phyloP scores from a whole-genome alignment of 257 asterid genomes.

The Solanum habrochaites region DNA sequence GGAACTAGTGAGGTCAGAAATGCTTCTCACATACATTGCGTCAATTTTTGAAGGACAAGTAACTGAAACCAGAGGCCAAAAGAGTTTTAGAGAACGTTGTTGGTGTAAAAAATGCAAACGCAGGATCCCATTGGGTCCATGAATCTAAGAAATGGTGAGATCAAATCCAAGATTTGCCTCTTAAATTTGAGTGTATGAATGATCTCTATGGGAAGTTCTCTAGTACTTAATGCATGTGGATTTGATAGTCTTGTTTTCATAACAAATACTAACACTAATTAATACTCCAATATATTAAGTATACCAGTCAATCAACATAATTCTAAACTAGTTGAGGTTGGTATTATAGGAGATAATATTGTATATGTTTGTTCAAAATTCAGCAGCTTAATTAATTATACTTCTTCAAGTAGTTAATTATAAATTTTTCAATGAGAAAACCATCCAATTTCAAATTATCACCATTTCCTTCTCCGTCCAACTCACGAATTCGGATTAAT shows the following conservation, averaged over 20 bases:
- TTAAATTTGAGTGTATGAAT: background rate
- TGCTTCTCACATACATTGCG: background rate
- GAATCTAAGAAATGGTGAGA: background rate
- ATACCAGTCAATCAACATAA: no score
- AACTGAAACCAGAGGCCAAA: background rate
- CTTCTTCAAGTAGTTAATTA: no score
- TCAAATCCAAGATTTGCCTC: background rate
- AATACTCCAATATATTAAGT: no score
- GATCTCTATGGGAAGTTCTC: background rate
- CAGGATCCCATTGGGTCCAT: background rate
- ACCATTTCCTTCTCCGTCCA: no score
- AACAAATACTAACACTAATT: background rate
- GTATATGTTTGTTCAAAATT: background rate
- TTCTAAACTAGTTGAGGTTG: no score
- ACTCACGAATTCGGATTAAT: no score
- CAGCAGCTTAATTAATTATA: no score
- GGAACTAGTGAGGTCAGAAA: slow-evolving; percentile 38
- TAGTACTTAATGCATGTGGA: background rate
- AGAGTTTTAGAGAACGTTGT: background rate
- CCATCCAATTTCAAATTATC: no score
- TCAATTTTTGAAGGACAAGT: background rate
- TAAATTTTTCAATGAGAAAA: no score
- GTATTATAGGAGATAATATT: no score
- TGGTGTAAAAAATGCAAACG: background rate
- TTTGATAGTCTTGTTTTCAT: no score